phyloP scores from a whole-genome alignment of 2,329 filamentous ascomycete species.

The Fusarium devonianum region DNA sequence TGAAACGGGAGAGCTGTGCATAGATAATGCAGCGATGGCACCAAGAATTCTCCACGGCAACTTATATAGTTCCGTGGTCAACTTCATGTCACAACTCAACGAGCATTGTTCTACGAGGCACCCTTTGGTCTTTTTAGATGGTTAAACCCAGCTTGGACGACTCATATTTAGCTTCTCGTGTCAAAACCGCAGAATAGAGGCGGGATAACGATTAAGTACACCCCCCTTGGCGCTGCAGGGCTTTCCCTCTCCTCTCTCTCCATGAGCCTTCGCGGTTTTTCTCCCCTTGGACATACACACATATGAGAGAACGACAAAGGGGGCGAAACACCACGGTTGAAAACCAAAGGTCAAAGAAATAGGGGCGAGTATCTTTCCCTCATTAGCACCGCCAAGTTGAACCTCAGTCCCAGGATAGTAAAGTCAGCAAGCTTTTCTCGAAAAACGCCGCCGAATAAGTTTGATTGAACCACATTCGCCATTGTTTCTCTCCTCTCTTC shows the following conservation, averaged over 20 bases:
- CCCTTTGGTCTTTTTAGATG: conserved; percentile 32
- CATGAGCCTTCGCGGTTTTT: conserved; percentile 1
- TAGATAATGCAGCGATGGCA: too few relatives aligned
- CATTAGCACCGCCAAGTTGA: conserved; percentile 83
- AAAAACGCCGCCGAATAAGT: conserved; percentile 39
- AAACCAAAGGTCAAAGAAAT: conserved; percentile 38
- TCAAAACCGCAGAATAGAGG: conserved; percentile 46
- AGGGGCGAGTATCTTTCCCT: conserved; percentile 95
- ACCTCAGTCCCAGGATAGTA: conserved; percentile 47
- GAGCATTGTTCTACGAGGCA: conserved; percentile 6
- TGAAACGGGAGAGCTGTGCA: too few relatives aligned
- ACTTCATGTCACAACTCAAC: not conserved
- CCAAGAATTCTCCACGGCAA: too few relatives aligned
- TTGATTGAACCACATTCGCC: conserved; percentile 39
- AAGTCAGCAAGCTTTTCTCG: conserved; percentile 38
- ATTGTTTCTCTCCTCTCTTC: conserved; percentile 23
- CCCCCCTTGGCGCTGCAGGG: conserved; percentile 89
- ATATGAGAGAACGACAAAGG: conserved; percentile 25
- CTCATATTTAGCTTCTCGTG: conserved; percentile 41
- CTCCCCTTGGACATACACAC: conserved; percentile 18
- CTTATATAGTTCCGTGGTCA: not conserved
- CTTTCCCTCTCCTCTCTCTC: conserved; percentile 79
- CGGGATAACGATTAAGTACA: conserved; percentile 90
- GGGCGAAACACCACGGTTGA: conserved; percentile 14
- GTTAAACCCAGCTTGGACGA: conserved; percentile 34